Conservation (phyloP, 1,284 basidiomycete species). For the Ceratobasidium sp. region DNA sequence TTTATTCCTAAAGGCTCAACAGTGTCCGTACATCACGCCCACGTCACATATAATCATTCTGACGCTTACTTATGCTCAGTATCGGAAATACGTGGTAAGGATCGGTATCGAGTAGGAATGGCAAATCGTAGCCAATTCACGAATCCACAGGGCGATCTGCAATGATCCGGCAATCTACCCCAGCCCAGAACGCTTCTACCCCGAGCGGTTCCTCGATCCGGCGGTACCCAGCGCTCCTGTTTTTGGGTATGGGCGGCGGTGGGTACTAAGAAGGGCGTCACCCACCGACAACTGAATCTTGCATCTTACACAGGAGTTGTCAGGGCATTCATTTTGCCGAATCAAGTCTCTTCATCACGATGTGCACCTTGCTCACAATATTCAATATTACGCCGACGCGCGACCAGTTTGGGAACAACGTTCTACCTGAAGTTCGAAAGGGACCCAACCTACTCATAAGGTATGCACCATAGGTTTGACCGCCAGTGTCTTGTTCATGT, state of each 20-base stretch:
- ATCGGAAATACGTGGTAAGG: neutral
- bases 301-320: neutral
- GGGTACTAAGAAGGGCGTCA: neutral
- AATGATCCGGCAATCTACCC: neutral
- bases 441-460: conserved; percentile 10
- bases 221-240: neutral
- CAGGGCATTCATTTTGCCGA: conserved; percentile 21
- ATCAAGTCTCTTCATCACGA: conserved; percentile 2
- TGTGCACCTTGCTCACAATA: conserved; percentile 11
- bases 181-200: neutral
- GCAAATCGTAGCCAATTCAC: neutral
- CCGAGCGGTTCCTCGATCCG: conserved; percentile 8
- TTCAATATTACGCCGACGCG: conserved; percentile 5
- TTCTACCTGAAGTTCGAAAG: neutral
- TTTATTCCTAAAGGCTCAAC: conserved; percentile 39
- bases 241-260: neutral
- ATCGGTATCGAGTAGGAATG: neutral
- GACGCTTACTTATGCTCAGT: neutral
- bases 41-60: neutral
- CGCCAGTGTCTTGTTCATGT: neutral
- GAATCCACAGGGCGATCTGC: neutral
- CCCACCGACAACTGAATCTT: neutral
- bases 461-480: neutral
- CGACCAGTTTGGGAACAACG: neutral
- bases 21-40: conserved; percentile 10